Conservation (phyloP, 495 filamentous ascomycete species). For the Penicillium odoratum region DNA sequence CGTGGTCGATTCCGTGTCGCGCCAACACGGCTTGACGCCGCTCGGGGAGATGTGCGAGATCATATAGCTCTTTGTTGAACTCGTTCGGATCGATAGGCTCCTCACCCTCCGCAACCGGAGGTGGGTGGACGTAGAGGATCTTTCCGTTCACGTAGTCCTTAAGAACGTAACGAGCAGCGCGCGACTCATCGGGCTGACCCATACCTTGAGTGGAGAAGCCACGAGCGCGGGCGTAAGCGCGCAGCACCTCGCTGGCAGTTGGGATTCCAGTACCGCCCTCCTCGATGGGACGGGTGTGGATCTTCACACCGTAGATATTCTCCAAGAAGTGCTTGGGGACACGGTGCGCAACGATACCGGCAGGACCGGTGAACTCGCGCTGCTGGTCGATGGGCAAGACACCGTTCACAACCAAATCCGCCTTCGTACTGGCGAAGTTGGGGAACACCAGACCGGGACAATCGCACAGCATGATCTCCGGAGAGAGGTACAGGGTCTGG, state of each 20-base stretch:
- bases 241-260: slow-evolving; percentile 82
- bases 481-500: slow-evolving; percentile 93
- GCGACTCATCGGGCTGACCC: slow-evolving; percentile 88
- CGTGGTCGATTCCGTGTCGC: slow-evolving; percentile 43
- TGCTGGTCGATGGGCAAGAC: slow-evolving; percentile 97
- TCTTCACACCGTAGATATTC: slow-evolving; percentile 89
- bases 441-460: slow-evolving; percentile 98
- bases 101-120: slow-evolving; percentile 57
- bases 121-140: slow-evolving; percentile 87
- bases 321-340: slow-evolving; percentile 92
- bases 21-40: slow-evolving; percentile 60
- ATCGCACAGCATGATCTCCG: slow-evolving; percentile 90
- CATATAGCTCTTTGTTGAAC: slow-evolving; percentile 91
- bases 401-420: slow-evolving; percentile 93
- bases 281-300: slow-evolving; percentile 76
- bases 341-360: slow-evolving; percentile 79
- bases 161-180: slow-evolving; percentile 85
- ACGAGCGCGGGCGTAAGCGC: slow-evolving; percentile 82
- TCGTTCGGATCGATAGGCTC: slow-evolving; percentile 62
- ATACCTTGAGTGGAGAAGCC: slow-evolving; percentile 86
- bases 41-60: slow-evolving; percentile 70
- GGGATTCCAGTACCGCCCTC: slow-evolving; percentile 92
- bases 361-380: slow-evolving; percentile 89
- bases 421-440: slow-evolving; percentile 96
- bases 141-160: slow-evolving; percentile 99